Evolutionary conservation across 306 rosid species (phyloP).

Genomic region (Rosa persica): DNA sequence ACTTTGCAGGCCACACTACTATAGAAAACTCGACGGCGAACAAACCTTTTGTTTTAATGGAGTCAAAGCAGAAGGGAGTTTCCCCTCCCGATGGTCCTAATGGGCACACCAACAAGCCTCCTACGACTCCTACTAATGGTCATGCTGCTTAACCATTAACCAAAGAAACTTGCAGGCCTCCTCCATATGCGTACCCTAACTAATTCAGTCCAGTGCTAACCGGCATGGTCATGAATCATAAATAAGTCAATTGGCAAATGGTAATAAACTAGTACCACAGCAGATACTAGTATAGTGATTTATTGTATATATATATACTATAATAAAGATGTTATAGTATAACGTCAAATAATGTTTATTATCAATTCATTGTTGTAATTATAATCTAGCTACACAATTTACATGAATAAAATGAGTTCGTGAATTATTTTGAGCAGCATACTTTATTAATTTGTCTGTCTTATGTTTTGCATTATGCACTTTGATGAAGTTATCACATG

Average conservation of each 20-base stretch:
- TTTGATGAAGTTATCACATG: not conserved
- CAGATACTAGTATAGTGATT: not conserved
- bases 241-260: not conserved
- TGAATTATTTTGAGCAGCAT: not conserved
- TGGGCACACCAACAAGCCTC: not conserved
- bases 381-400: not conserved
- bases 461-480: not conserved
- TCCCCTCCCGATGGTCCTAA: not conserved
- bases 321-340: not conserved
- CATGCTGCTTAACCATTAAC: not conserved
- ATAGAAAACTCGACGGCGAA: not conserved
- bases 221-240: not conserved
- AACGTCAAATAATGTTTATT: not conserved
- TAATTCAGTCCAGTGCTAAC: not conserved
- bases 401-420: not conserved
- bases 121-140: not conserved
- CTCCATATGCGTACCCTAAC: not conserved
- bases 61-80: not conserved
- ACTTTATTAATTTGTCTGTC: not conserved
- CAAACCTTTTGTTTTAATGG: not conserved
- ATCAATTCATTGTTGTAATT: not conserved
- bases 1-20: slow-evolving; percentile 4
- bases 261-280: not conserved
- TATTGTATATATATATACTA: not conserved
- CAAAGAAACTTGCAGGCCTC: not conserved